Percentiles rank a stretch among this genome's conserved stretches.
These are phyloP conservation scores for Blastocystis sp. DNA, from an alignment of 352 stramenopile genomes.

Conservation along the genomic window DNA sequence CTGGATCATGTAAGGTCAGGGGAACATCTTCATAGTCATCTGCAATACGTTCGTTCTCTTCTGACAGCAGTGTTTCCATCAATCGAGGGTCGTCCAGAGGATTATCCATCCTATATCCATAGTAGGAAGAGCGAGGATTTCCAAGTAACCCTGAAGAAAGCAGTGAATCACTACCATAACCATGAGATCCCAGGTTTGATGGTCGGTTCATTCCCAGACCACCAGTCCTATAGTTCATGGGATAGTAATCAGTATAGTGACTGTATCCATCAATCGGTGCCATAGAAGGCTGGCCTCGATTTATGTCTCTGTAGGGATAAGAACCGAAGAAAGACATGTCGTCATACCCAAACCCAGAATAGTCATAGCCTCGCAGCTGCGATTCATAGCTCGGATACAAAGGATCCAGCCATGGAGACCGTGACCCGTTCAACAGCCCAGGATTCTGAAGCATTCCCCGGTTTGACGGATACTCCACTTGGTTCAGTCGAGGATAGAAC, in stretches of 20 bases:
- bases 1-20: background rate
- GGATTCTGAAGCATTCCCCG: no score
- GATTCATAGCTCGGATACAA: background rate
- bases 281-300: background rate
- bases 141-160: background rate
- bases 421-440: no score
- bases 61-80: background rate
- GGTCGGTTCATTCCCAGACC: background rate
- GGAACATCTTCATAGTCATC: conserved; percentile 26
- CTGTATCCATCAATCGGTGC: background rate
- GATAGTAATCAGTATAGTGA: background rate
- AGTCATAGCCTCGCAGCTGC: background rate
- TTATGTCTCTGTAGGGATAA: background rate
- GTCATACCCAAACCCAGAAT: background rate
- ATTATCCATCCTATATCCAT: background rate
- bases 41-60: background rate
- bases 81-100: background rate
- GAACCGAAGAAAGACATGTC: background rate
- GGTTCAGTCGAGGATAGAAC: background rate
- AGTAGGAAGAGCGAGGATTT: background rate
- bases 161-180: background rate
- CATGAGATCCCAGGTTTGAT: background rate
- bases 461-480: no score
- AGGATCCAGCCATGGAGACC: background rate
- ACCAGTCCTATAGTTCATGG: background rate